phyloP scores from a whole-genome alignment of 495 filamentous ascomycete genomes.

The Podospora conica region DNA sequence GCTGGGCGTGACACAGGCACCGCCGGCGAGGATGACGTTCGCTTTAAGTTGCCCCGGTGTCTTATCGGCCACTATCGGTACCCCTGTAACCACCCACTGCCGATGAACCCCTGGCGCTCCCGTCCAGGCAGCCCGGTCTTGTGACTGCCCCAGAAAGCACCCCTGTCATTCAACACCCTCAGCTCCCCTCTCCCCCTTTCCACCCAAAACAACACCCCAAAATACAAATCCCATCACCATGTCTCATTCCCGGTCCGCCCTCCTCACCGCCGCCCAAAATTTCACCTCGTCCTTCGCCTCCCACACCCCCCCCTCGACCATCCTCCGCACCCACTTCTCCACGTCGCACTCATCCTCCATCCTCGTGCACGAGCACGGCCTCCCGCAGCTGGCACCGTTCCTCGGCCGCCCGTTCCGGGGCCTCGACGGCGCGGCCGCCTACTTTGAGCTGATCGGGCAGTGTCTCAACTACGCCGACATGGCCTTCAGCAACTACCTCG shows the following conservation, averaged over 20 bases:
- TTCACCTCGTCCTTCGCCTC: conserved; percentile 46
- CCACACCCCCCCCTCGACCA: conserved; percentile 22
- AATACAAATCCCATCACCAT: background rate
- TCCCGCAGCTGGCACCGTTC: conserved; percentile 47
- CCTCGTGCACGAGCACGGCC: conserved; percentile 51
- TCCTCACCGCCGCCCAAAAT: conserved; percentile 38
- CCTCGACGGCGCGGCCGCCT: conserved; percentile 37
- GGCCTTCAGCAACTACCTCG: conserved; percentile 47
- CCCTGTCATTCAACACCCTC: background rate
- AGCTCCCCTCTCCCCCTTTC: background rate
- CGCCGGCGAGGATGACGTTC: conserved; percentile 9
- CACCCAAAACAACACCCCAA: background rate
- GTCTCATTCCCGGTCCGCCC: conserved; percentile 20
- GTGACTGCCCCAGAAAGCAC: background rate
- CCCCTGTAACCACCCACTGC: background rate
- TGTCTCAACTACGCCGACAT: conserved; percentile 43
- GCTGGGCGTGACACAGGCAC: background rate
- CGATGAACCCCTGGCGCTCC: background rate
- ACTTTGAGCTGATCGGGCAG: conserved; percentile 42
- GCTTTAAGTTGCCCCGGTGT: conserved; percentile 17
- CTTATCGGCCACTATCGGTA: background rate
- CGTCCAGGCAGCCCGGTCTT: background rate
- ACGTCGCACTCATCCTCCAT: conserved; percentile 15
- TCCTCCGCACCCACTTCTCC: conserved; percentile 48
- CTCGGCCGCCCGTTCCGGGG: conserved; percentile 52